Base-by-base conservation (phyloP, 2,329 filamentous ascomycete genomes). In the Beauveria sp. region DNA sequence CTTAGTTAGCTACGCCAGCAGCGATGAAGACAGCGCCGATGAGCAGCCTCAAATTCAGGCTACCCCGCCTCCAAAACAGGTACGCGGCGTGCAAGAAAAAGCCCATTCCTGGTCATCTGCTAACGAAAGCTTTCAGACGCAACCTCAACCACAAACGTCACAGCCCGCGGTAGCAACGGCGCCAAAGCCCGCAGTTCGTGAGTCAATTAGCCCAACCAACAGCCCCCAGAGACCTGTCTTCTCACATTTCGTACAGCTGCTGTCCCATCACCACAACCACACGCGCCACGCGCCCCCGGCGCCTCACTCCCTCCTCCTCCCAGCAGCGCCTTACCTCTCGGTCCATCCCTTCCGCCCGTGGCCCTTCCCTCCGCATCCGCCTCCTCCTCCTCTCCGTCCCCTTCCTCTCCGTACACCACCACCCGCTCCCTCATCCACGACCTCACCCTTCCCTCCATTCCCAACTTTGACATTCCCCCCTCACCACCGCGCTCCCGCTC, bases 401-500 rank as follows among this genome's bases (percentile, higher is more conserved):
- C 77, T 1, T 74, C 78, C 3, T 93, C 88, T 1, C 89, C 89
- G 1, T 91, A 91, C 74, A 83, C 86, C 1, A 76, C 82, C 52
- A 82, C 80, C 63, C 86, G 89, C 65, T 79, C 84, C 30, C 75
- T 86, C 24, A 76, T 91, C 18, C 87, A 87, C 66, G 83, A 88
- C 67, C 82, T 93, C 47, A 95, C 90, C 26, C 80, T 93, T 49
- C 90, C 90, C 2, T 79, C 85, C 2, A 74, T 86, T 4, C 86
- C 90, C 1, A 87, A 91, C 73, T 84, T 91, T 68, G 79, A 86
- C 66, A 91, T 95, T 64, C 90, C 90, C 0, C 79, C 84, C 10
- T 91, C 89, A 4, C 90, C 90, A 1, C 86, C 87, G 0, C 83
- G 24, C 83, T 26, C 83, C 90, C 89, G 0, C 80, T 42, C 84